Conservation (phyloP, 2,329 filamentous ascomycete genomes). For the Aspergillus fumigatiaffinis region DNA sequence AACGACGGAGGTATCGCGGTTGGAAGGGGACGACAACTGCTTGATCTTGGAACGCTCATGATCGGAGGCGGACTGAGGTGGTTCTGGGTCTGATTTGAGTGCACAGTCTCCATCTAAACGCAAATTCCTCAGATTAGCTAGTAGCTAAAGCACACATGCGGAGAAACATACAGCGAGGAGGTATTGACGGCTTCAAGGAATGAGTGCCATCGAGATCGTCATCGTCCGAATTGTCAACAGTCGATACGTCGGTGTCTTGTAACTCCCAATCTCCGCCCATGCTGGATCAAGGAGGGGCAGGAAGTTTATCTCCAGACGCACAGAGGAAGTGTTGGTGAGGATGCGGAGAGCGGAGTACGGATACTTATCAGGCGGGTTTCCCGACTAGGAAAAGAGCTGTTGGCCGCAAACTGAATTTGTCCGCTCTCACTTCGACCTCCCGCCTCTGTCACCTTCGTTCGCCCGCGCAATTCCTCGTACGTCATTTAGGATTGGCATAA, state of each 20-base stretch:
- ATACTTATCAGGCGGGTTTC: constrained; percentile 6
- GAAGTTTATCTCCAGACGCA: background rate
- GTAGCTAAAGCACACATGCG: background rate
- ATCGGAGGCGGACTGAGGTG: background rate
- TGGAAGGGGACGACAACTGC: constrained; percentile 8
- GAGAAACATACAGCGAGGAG: constrained; percentile 8
- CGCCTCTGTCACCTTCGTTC: background rate
- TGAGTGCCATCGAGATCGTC: constrained; percentile 44
- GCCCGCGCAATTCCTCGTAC: background rate
- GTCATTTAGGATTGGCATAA: background rate
- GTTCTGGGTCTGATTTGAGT: background rate
- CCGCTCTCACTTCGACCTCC: background rate
- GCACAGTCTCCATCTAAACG: constrained; percentile 1
- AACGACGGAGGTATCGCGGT: constrained; percentile 16
- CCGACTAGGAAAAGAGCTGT: constrained; percentile 22
- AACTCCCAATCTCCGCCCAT: constrained; percentile 26
- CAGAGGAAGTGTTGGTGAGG: background rate
- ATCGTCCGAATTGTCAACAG: constrained; percentile 29
- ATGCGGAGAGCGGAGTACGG: constrained; percentile 12
- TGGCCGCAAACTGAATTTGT: constrained; percentile 7
- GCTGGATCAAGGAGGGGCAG: constrained; percentile 6
- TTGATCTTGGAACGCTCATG: background rate
- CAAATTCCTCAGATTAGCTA: constrained; percentile 17
- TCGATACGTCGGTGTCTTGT: constrained; percentile 22
- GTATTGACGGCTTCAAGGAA: constrained; percentile 6